Percentiles rank a stretch among this genome's conserved stretches.
phyloP scores from a whole-genome alignment of 371 early-diverging fungal species.

The Mycotypha africana region DNA sequence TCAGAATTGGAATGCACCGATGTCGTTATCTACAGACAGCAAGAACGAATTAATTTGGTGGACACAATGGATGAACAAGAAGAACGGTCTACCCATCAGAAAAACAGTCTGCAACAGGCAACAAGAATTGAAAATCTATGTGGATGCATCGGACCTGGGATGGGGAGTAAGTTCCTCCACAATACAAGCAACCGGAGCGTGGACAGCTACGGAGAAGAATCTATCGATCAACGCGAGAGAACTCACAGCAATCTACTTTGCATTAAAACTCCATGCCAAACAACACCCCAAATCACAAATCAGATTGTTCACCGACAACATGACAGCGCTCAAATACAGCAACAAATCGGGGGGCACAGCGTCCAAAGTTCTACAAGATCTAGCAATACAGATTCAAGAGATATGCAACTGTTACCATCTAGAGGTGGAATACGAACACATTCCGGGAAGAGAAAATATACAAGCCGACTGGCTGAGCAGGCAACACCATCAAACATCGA shows the following conservation, averaged over 20 bases:
- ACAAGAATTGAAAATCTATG: conserved; percentile 3
- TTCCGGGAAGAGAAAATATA: too few species aligned
- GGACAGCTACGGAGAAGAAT: too few species aligned
- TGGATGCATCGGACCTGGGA: conserved; percentile 8
- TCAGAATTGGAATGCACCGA: too few species aligned
- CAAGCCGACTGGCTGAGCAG: conserved; percentile 2
- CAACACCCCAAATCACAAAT: too few species aligned
- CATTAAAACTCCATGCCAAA: conserved; percentile 18
- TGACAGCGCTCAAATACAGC: too few species aligned
- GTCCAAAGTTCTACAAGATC: too few species aligned
- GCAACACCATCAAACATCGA: conserved; percentile 3
- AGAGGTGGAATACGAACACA: conserved; percentile 9
- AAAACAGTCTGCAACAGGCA: not conserved
- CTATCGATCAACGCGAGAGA: too few species aligned
- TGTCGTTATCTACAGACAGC: not conserved
- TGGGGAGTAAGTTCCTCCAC: conserved; percentile 8
- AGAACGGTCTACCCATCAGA: conserved; percentile 9
- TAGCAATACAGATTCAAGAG: too few species aligned
- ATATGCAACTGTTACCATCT: conserved; percentile 8
- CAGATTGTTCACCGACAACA: conserved; percentile 7
- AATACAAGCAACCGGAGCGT: not conserved
- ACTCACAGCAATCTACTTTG: too few species aligned
- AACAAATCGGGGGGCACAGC: too few species aligned
- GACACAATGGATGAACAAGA: not conserved
- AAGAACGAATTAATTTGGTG: too few species aligned